Evolutionary conservation across 2,329 filamentous ascomycete genomes (phyloP), one percentile per base, ranked within the genome.

Genomic region (Coccinonectria pachysandricola): DNA sequence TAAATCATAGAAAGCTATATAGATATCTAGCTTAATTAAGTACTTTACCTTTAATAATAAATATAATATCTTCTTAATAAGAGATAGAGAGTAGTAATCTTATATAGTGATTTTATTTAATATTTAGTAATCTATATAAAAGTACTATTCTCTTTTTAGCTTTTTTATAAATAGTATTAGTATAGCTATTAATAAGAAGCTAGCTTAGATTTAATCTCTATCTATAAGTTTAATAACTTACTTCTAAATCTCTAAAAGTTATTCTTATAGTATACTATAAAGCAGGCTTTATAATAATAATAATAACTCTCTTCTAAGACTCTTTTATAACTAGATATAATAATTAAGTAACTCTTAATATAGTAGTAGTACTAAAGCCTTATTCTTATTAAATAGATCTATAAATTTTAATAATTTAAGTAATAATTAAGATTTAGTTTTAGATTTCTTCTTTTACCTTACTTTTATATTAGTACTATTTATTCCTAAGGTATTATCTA

Each of bases 391-490:
- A 23, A 23, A 19, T 19, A 19, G 10, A 7, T 19, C 7, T 19
- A 19, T 19, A 7, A 23, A 12, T 23, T 12, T 23, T 12, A 23
- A 14, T 6, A 12, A 7, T 12, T 23, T 23, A 23, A 9, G 9
- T 12, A 12, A 23, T 23, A 5, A 14, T 12, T 9, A 12, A 12
- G 5, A 5, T 12, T 6, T 12, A 23, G 12, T n/a, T 12, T 12
- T 12, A 23, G n/a, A 23, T 14, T 23, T 23, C 7, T 23, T 4
- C 12, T 23, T 5, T 10, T 23, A 12, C n/a, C 9, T 23, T 23
- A 23, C 10, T 21, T 21, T 5, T 21, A 21, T 23, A 12, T 12
- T 23, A 12, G 14, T 12, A 23, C 21, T 23, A 23, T 23, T 12
- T 23, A 12, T 7, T 23, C 12, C 11, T 17, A 28, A 22, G 17